phyloP scores from a whole-genome alignment of 129 eudicot species.

The Flaveria robusta region DNA sequence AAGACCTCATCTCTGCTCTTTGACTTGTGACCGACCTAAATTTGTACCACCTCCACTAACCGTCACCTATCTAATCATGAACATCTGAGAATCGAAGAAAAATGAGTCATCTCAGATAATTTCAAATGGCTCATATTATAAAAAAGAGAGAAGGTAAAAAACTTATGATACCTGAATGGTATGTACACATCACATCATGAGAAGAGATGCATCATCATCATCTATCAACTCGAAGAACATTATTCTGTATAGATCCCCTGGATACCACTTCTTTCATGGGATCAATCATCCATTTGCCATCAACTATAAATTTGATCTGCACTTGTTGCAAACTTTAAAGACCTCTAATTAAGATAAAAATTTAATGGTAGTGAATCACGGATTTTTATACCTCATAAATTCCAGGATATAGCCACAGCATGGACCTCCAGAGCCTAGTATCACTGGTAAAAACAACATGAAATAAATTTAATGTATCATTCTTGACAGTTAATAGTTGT shows the following conservation, averaged over 20 bases:
- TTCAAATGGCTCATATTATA: neutral
- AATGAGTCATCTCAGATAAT: neutral
- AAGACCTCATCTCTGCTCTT: conserved; percentile 18
- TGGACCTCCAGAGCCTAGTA: conserved; percentile 64
- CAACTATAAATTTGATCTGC: conserved; percentile 91
- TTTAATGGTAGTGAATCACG: neutral
- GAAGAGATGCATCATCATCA: conserved; percentile 26
- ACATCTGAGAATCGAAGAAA: conserved; percentile 18
- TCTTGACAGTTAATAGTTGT: neutral
- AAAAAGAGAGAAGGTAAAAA: neutral
- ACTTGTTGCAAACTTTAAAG: neutral
- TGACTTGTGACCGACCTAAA: neutral
- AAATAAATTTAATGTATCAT: neutral
- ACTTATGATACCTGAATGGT: conserved; percentile 25
- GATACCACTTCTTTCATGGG: conserved; percentile 68
- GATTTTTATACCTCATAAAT: conserved; percentile 67
- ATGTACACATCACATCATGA: conserved; percentile 25
- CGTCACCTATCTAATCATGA: conserved; percentile 35
- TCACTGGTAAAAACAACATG: conserved; percentile 46
- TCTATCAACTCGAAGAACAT: conserved; percentile 77
- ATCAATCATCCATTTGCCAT: conserved; percentile 85
- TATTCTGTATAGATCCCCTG: conserved; percentile 61
- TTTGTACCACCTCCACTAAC: conserved; percentile 11
- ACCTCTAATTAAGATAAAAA: neutral
- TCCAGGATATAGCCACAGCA: conserved; percentile 94